Percentiles rank a stretch among this genome's conserved stretches.
Evolutionary conservation across 2,329 filamentous ascomycete genomes (phyloP).

Genomic region (Neocatenulostroma microsporum): DNA sequence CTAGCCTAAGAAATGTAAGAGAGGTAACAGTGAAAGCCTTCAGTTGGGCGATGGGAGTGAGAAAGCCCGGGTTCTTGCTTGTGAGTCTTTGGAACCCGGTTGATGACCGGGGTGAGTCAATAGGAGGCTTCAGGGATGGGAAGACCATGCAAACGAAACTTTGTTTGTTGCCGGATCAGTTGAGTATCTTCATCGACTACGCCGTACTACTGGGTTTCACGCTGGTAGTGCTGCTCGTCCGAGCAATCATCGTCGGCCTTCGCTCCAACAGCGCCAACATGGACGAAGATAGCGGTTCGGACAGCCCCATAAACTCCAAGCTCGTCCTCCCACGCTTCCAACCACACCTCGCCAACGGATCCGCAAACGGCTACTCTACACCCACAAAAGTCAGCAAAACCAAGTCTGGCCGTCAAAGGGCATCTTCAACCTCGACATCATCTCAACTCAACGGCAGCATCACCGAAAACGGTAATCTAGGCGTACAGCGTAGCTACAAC

Average conservation of each 20-base stretch:
- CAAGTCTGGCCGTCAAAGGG: conserved; percentile 25
- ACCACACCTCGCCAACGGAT: conserved; percentile 12
- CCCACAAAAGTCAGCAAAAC: conserved; percentile 13
- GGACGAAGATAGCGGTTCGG: not conserved
- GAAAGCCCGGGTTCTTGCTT: conserved; percentile 77
- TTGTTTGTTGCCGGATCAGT: conserved; percentile 82
- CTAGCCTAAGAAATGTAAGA: conserved; percentile 37
- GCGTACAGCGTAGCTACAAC: conserved; percentile 25
- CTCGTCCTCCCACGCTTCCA: conserved; percentile 13
- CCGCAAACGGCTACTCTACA: conserved; percentile 19
- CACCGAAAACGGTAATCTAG: conserved; percentile 17
- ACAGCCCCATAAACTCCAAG: not conserved
- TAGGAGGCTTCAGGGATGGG: conserved; percentile 22
- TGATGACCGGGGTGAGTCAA: conserved; percentile 40
- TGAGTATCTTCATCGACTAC: conserved; percentile 77
- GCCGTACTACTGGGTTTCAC: conserved; percentile 53
- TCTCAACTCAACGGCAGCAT: conserved; percentile 14
- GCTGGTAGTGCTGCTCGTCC: conserved; percentile 39
- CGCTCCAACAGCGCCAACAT: conserved; percentile 9
- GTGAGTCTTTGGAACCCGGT: conserved; percentile 90
- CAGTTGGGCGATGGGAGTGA: conserved; percentile 93
- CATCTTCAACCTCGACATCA: conserved; percentile 28
- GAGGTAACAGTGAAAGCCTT: conserved; percentile 96
- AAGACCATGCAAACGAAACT: conserved; percentile 77
- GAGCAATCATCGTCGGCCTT: conserved; percentile 34